phyloP scores from a whole-genome alignment of 306 rosid species.

The Pyrus communis region DNA sequence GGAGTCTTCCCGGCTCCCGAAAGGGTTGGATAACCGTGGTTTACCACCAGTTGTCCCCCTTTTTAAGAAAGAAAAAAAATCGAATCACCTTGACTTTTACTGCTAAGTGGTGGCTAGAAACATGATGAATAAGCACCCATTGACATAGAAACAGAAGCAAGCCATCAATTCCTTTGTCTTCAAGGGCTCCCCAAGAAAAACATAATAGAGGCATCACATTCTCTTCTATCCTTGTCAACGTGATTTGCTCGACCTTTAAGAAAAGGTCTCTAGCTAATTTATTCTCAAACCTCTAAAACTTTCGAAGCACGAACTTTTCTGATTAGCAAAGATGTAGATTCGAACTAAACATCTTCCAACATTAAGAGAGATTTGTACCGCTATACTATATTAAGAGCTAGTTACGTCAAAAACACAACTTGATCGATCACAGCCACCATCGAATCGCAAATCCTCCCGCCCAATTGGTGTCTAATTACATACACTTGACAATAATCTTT shows the following conservation, averaged over 20 bases:
- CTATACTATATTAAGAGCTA: background rate
- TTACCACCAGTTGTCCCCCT: fast-evolving
- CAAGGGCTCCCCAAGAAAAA: background rate
- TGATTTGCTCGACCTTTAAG: background rate
- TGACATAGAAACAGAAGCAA: background rate
- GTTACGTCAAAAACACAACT: background rate
- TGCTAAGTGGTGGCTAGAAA: background rate
- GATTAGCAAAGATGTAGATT: background rate
- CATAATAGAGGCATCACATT: background rate
- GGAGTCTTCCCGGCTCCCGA: no score
- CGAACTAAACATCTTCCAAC: background rate
- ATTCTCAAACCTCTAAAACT: background rate
- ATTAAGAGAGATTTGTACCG: background rate
- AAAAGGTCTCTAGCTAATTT: background rate
- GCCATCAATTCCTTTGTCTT: background rate
- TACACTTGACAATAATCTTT: no score
- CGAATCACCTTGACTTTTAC: background rate
- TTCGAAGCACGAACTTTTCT: background rate
- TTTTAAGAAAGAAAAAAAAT: no score
- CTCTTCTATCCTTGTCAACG: background rate
- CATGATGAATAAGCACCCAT: background rate
- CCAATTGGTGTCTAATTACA: no score
- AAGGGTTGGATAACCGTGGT: fast-evolving
- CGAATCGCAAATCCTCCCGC: no score
- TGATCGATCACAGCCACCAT: background rate